Evolutionary conservation across 352 stramenopile genomes (phyloP).

Genomic region (Globisporangium takayamanum): DNA sequence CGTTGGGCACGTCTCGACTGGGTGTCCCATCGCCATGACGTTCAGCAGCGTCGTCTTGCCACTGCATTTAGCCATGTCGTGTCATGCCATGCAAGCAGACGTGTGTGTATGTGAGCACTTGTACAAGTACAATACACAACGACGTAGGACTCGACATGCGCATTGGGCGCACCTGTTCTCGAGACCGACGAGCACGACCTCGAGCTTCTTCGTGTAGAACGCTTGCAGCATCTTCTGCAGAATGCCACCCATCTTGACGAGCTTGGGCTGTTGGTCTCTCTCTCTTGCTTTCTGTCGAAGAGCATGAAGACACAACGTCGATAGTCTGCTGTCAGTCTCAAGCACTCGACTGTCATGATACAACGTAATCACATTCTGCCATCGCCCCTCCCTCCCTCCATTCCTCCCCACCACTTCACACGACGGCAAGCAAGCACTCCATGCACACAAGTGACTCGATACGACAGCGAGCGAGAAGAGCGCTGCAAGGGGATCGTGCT

Average conservation of each 20-base stretch:
- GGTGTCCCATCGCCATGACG: conserved; percentile 93
- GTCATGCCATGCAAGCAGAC: background rate
- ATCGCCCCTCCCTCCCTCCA: too few species aligned
- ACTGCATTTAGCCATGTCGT: conserved; percentile 27
- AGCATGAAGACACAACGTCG: background rate
- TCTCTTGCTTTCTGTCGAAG: background rate
- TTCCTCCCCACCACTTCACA: too few species aligned
- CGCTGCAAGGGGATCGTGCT: too few species aligned
- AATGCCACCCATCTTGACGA: conserved; percentile 85
- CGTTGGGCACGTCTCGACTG: conserved; percentile 95
- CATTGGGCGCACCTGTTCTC: conserved; percentile 85
- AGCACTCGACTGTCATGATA: background rate
- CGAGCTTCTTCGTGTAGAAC: conserved; percentile 97
- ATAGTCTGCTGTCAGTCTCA: background rate
- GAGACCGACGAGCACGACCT: conserved; percentile 96
- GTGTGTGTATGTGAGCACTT: background rate
- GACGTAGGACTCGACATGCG: too few species aligned
- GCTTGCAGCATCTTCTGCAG: conserved; percentile 93
- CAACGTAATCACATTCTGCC: background rate
- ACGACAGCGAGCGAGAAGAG: too few species aligned
- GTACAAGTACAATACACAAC: background rate
- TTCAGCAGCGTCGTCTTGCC: conserved; percentile 96
- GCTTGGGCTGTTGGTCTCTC: background rate
- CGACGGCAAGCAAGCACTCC: too few species aligned
- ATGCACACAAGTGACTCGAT: too few species aligned